Evolutionary conservation across 805 yeast genomes (phyloP), one percentile per base, ranked within the genome.

Genomic region (Yamadazyma laniorum): DNA sequence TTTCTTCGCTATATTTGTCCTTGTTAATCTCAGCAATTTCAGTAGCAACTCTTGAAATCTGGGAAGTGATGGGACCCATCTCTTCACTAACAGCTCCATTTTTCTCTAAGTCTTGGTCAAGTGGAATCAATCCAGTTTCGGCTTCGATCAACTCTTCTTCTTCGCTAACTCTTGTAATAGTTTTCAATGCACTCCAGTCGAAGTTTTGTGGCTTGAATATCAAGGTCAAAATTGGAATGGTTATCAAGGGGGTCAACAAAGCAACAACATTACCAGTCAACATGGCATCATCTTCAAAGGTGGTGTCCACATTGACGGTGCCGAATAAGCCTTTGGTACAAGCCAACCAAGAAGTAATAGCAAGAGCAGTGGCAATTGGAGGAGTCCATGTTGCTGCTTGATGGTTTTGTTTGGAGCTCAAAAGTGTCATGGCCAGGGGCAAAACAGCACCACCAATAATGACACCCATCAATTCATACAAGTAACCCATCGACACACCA

Each of bases 251-350:
- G 2, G 90, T 75, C 37, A 79, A 67, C 44, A 89, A 64, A 0
- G 96, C 91, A 36, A 87, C 89, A 32, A 87, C 79, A 59, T 89
- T 89, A 43, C 96, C 96, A 3, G 82, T 80, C 45, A 88, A 71
- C 96, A 90, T 90, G 28, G 96, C 84, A 55, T 85, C 75, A 59
- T 90, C 95, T 46, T 73, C 76, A 48, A 91, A 93, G n/a, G 95
- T 79, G 64, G 57, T 70, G 42, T 50, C 58, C 32, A 65, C 60
- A 27, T 46, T 54, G 18, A 69, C 47, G 1, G 51, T 16, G 9
- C 70, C 70, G 37, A 58, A 60, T 43, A 58, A 50, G 21, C 44
- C 52, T 46, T 62, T 59, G 35, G 73, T 58, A 46, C 59, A 52
- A 18, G 61, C 59, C 47, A 69, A 61, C 74, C 74, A 69, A 17